Percentiles rank a stretch among this genome's conserved stretches.
These are phyloP conservation scores for Tylopilus vinaceipallidus DNA, from an alignment of 768 basidiomycete genomes.

Conservation along the genomic window DNA sequence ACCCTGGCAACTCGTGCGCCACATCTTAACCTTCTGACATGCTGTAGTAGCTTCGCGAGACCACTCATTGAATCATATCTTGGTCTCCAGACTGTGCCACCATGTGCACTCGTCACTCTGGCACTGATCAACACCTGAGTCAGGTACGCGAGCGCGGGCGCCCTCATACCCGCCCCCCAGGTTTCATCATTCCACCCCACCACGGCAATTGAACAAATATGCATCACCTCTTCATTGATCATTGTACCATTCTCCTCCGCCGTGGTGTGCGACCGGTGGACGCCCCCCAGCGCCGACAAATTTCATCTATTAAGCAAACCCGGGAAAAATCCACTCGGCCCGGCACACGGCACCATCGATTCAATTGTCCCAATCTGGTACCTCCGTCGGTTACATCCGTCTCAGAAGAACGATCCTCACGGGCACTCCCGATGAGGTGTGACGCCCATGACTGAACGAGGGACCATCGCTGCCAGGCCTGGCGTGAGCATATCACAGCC, in stretches of 20 bases:
- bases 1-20: conserved; percentile 17
- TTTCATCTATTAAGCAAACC: not conserved
- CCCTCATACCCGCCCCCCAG: not conserved
- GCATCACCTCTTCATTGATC: not conserved
- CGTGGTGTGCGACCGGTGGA: not conserved
- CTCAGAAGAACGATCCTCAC: conserved; percentile 17
- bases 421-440: conserved; percentile 20
- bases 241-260: not conserved
- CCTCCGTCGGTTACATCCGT: conserved; percentile 30
- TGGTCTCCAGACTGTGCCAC: conserved; percentile 4
- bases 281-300: not conserved
- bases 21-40: conserved; percentile 6
- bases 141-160: conserved; percentile 14
- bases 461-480: not conserved
- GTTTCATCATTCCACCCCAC: conserved; percentile 2
- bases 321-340: conserved; percentile 8
- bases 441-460: conserved; percentile 10
- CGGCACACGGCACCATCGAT: conserved; percentile 7
- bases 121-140: conserved; percentile 10
- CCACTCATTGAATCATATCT: conserved; percentile 2
- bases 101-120: conserved; percentile 1
- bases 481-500: conserved; percentile 1
- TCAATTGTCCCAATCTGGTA: conserved; percentile 20
- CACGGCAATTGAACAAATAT: not conserved
- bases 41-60: conserved; percentile 5